Base-by-base conservation (phyloP, 352 stramenopile genomes). In the Globisporangium carolinianum region DNA sequence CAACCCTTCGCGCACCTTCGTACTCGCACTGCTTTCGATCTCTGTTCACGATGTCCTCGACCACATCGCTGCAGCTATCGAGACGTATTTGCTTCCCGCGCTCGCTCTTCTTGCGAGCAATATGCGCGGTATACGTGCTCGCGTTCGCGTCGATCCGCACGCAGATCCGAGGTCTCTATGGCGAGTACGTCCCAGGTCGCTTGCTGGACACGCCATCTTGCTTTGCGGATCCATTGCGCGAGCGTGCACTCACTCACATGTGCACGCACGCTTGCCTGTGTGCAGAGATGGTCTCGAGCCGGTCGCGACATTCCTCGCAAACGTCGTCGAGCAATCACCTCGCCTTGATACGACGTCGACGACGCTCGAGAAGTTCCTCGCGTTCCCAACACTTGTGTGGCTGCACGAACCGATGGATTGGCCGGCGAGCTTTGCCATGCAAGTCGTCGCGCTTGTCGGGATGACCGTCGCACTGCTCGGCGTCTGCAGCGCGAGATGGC, bases 91-190 rank as follows among this genome's bases (percentile, higher is more conserved):
- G 24, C 37, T 83, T 83, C 62, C 69, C 64, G 7, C 66, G 73
- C 35, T 51, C 67, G 11, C 45, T 43, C 45, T 84, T 86, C 63
- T 60, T 87, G 15, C 70, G 69, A 37, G 63, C 60, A 7, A 50
- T 87, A 53, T 85, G 71, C 46, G 57, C 45, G 1, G 61, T 90
- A 47, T 88, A 89, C 50, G 61, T 58, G 12, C 51, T 47, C 38
- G 86, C 90, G 10, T 96, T 95, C 53, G 71, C 76, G 14, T 96
- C 86, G 3, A 91, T 94, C 56, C 87, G 78, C 47, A 48, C 67
- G 6, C 87, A 97, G 72, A 87, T 87, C 49, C 79, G 70, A n/a
- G 85, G 86, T 35, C 77, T 97, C 18, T 85, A 87, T 52, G 83
- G 83, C 57, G 60, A 68, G 65, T 89, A 75, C 38, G 83, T 85